Base-by-base conservation (phyloP, 441 rosid genomes). In the Populus hybrid region DNA sequence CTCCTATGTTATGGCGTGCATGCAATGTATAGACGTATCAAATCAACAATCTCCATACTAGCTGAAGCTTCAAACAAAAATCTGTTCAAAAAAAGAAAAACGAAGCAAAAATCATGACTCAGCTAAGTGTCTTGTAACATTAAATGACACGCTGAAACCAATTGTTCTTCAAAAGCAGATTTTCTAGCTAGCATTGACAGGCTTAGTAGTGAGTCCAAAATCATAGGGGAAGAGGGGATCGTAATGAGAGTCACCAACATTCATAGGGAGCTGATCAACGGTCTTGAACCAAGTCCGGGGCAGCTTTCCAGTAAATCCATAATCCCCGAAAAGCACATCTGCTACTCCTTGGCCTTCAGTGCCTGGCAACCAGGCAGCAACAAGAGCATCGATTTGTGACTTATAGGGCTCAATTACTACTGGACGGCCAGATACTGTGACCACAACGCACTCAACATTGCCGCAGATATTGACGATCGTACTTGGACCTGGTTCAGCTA, bases 321-420 rank as follows among this genome's bases (percentile, higher is more conserved):
- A 89, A 63, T 91, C 90, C 2, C 92, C 95, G 69, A 90, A 91
- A 32, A 90, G 69, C 26, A 85, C 90, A 81, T 90, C 95, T 1
- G 91, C 84, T 42, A 90, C 89, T 3, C 95, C 94, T 75, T 88
- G 91, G 10, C 94, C 92, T 81, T 91, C 91, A 0, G 83, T 82
- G 26, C 92, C 95, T 0, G 95, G 94, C 6, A 90, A 82, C 95
- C 93, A 91, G 6, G 92, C 92, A 0, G 93, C 90, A 1, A 91
- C 86, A 1, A 91, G 82, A 30, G 87, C 91, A 40, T 86, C 87
- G 1, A 89, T 83, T 1, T 36, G 6, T 5, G 77, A 10, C 1
- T 88, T 35, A 36, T 88, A 80, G 0, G 91, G 92, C 76, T 88
- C 69, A 4, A 91, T 83, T 70, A 86, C 82, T 0, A 89, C 81